Percentiles rank a stretch among this genome's conserved stretches.
These are phyloP conservation scores for Isoetes taiwanensis DNA, from an alignment of 75 land plant species.

Conservation along the genomic window DNA sequence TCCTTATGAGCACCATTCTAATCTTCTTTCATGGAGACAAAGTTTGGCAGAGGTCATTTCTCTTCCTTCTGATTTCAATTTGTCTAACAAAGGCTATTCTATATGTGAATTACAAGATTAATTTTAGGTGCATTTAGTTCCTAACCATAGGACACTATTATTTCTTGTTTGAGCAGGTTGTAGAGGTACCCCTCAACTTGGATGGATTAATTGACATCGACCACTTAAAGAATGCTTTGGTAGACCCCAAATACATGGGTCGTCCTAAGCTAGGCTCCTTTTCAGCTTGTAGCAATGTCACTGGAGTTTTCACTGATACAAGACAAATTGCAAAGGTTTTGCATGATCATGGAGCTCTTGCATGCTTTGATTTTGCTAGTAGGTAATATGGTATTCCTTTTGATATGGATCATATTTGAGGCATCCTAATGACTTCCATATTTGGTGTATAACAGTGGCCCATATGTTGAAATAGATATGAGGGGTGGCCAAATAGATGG, in stretches of 20 bases:
- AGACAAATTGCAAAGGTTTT: conserved; percentile 39
- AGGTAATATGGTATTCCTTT: no score
- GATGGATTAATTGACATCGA: conserved; percentile 44
- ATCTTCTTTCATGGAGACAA: conserved; percentile 61
- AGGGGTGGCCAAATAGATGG: conserved; percentile 42
- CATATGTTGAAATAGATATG: conserved; percentile 60
- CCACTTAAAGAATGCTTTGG: conserved; percentile 15
- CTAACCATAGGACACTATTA: no score
- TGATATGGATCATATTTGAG: no score
- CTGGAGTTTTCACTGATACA: conserved; percentile 48
- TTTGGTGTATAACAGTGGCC: conserved; percentile 58
- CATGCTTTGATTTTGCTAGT: conserved; percentile 66
- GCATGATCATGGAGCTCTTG: conserved; percentile 57
- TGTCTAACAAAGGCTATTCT: not conserved
- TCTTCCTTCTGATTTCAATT: not conserved
- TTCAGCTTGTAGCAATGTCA: conserved; percentile 78
- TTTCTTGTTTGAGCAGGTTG: no score
- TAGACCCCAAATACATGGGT: conserved; percentile 8
- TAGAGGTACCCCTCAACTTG: conserved; percentile 43
- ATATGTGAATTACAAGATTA: not conserved
- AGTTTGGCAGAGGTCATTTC: conserved; percentile 35
- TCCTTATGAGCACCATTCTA: conserved; percentile 77
- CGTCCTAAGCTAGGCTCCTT: conserved; percentile 54
- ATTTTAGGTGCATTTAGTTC: not conserved
- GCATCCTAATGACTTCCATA: no score